Base-by-base conservation (phyloP, 352 stramenopile species). In the Globisporangium carolinianum region DNA sequence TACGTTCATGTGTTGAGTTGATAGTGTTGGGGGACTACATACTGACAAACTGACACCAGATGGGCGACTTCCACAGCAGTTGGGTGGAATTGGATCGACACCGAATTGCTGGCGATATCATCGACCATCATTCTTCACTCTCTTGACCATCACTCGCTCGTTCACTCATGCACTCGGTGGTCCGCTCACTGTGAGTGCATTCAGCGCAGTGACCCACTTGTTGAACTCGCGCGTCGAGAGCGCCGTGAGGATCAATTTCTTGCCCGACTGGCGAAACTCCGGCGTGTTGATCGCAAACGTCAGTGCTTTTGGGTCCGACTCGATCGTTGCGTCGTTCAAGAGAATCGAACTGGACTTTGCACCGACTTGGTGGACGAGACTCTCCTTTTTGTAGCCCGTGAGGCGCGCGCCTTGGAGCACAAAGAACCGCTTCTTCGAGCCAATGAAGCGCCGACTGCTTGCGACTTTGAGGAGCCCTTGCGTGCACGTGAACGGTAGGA, bases 361-460 rank as follows among this genome's bases (percentile, higher is more conserved):
- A 41, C 79, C 80, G 7, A 86, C 69, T 51, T 88, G 76, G 57
- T 90, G 68, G 36, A 90, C 73, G 68, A 82, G 76, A 55, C 65
- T 81, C 66, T 89, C 79, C 55, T 86, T 87, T 69, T 89, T 89
- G 72, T 84, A 89, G 32, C 78, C 76, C 11, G 75, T 86, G 32
- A 89, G 67, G 15, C 67, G 60, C 50, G 76, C 72, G 64, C 78
- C 76, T 15, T 79, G 77, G 51, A 89, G 68, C 52, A 89, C 69
- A 55, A 94, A 94, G 70, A 88, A 94, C 43, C 83, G 81, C 59
- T 91, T 91, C 75, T 94, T 94, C 32, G 83, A 87, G 36, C 79
- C 83, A 43, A 94, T 78, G 61, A 94, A 87, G 24, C 79, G 79
- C 6, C 78, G 75, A 59, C 75, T 89, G 61, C 76, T 86, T 17